A percentile compares a stretch with the other conserved stretches of the same genome.
These are phyloP conservation scores for Rhizopus delemar DNA, from an alignment of 371 early-diverging fungal genomes.

Conservation along the genomic window DNA sequence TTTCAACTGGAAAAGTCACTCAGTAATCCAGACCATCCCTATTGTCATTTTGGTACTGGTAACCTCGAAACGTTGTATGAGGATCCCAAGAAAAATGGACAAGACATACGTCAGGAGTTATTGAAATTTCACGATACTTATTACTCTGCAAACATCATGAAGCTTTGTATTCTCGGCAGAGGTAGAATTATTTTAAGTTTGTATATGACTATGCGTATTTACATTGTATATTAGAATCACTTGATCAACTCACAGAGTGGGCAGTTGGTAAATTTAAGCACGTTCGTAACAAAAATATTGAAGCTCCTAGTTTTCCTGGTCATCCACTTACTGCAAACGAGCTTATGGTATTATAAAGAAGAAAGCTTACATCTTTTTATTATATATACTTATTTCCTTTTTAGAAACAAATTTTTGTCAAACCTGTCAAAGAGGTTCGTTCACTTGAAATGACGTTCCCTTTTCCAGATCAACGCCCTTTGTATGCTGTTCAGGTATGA, in stretches of 20 bases:
- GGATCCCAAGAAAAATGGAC: slow-evolving; percentile 66
- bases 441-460: slow-evolving; percentile 81
- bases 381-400: neutral
- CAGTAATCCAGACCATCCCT: slow-evolving; percentile 82
- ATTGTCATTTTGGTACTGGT: slow-evolving; percentile 84
- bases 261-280: slow-evolving; percentile 78
- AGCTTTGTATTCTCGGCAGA: slow-evolving; percentile 86
- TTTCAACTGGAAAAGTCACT: slow-evolving; percentile 84
- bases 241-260: slow-evolving; percentile 83
- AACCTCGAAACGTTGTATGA: slow-evolving; percentile 82
- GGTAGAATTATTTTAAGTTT: slow-evolving; percentile 42
- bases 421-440: slow-evolving; percentile 84
- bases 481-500: slow-evolving; percentile 58
- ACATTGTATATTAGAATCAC: slow-evolving; percentile 57
- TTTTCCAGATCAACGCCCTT: slow-evolving; percentile 74
- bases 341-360: slow-evolving; percentile 53
- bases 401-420: slow-evolving; percentile 72
- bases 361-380: neutral
- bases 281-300: slow-evolving; percentile 72
- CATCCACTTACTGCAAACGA: slow-evolving; percentile 79
- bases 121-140: slow-evolving; percentile 86
- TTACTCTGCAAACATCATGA: slow-evolving; percentile 96
- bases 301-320: slow-evolving; percentile 66
- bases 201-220: neutral
- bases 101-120: slow-evolving; percentile 83